These are phyloP conservation scores for Gossypium schwendimanii DNA, from an alignment of 441 rosid species.

Conservation along the genomic window DNA sequence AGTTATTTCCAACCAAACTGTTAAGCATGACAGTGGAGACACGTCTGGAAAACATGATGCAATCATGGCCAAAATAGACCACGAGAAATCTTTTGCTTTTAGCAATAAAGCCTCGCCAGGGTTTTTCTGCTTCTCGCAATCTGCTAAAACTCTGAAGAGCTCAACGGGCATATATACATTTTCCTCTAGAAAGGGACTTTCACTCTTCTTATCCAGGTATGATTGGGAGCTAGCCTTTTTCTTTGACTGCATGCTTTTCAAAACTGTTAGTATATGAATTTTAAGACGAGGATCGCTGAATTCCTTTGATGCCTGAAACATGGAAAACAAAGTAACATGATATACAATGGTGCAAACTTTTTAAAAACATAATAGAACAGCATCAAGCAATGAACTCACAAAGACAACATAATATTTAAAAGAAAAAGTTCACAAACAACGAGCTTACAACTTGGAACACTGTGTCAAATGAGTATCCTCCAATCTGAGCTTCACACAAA, in stretches of 20 bases:
- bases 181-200: conserved; percentile 46
- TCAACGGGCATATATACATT: conserved; percentile 58
- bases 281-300: conserved; percentile 85
- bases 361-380: not conserved
- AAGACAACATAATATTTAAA: conserved; percentile 12
- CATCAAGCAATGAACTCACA: conserved; percentile 9
- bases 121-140: conserved; percentile 77
- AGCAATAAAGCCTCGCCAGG: conserved; percentile 79
- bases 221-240: conserved; percentile 55
- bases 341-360: conserved; percentile 7
- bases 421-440: not conserved
- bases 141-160: conserved; percentile 84
- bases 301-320: conserved; percentile 77
- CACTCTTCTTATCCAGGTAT: conserved; percentile 38
- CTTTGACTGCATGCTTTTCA: conserved; percentile 75
- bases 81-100: conserved; percentile 92
- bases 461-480: conserved; percentile 83
- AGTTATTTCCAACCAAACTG: conserved; percentile 97
- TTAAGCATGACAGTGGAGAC: conserved; percentile 75
- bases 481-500: conserved; percentile 91
- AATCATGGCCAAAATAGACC: conserved; percentile 95
- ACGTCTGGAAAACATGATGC: conserved; percentile 97
- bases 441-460: conserved; percentile 74
- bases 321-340: conserved; percentile 17
- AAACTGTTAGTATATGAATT: conserved; percentile 78